Conservation (phyloP, 75 land plant species). For the Sequoia sempervirens region DNA sequence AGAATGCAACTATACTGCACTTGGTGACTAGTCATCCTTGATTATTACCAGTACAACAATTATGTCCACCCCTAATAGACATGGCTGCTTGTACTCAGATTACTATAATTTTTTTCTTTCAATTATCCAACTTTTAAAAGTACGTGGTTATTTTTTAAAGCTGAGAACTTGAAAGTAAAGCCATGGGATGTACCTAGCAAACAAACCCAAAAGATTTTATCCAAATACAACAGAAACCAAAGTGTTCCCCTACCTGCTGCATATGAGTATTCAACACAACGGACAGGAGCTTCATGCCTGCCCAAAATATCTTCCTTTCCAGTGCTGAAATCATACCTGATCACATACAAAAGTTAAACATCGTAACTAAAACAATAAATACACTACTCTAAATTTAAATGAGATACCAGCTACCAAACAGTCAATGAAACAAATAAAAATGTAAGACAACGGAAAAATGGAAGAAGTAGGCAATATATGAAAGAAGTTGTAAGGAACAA, state of each 20-base stretch:
- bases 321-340: slow-evolving; percentile 83
- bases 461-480: not conserved
- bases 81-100: not conserved
- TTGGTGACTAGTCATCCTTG: not conserved
- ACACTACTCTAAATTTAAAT: not conserved
- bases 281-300: slow-evolving; percentile 90
- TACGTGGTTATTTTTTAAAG: not conserved
- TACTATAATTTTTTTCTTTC: not conserved
- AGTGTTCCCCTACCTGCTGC: slow-evolving; percentile 61
- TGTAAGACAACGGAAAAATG: not conserved
- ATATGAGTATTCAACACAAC: slow-evolving; percentile 97
- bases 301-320: slow-evolving; percentile 94
- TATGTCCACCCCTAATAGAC: not conserved
- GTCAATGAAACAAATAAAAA: not conserved
- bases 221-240: not conserved
- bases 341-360: not conserved
- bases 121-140: not conserved
- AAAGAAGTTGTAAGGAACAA: not conserved
- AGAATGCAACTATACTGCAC: not conserved
- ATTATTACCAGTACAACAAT: not conserved
- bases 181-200: not conserved
- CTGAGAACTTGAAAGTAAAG: not conserved
- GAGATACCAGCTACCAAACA: not conserved
- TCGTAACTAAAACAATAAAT: not conserved
- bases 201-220: not conserved